Conservation (phyloP, 768 basidiomycete species). For the Lentinula sp. region DNA sequence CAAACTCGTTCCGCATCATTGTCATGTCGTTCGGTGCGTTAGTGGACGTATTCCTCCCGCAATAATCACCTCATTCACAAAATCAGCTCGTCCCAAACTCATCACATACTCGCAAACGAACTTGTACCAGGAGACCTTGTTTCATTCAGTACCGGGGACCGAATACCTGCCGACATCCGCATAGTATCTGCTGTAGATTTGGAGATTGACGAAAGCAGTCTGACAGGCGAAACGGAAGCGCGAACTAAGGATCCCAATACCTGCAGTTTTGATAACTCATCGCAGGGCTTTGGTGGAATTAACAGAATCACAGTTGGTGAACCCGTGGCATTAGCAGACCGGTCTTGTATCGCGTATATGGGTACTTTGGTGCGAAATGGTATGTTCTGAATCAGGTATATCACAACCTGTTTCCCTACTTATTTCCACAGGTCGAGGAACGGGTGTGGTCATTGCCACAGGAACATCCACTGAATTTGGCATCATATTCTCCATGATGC, state of each 20-base stretch:
- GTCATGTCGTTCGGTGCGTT: conserved; percentile 70
- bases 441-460: conserved; percentile 82
- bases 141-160: conserved; percentile 85
- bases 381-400: conserved; percentile 18
- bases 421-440: conserved; percentile 57
- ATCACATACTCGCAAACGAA: conserved; percentile 90
- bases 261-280: conserved; percentile 36
- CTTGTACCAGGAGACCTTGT: conserved; percentile 95
- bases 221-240: conserved; percentile 89
- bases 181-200: conserved; percentile 77
- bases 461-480: conserved; percentile 91
- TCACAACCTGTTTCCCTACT: not conserved
- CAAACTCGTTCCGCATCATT: conserved; percentile 96
- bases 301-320: conserved; percentile 24
- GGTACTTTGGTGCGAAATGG: conserved; percentile 91
- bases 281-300: conserved; percentile 2
- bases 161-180: conserved; percentile 90
- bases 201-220: conserved; percentile 91
- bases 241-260: conserved; percentile 59
- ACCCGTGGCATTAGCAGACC: conserved; percentile 66
- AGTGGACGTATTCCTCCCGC: conserved; percentile 15
- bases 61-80: not conserved
- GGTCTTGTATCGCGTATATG: conserved; percentile 91
- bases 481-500: conserved; percentile 97
- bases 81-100: conserved; percentile 34